Base-by-base conservation (phyloP, 2,329 filamentous ascomycete genomes). In the Dothistroma pini region DNA sequence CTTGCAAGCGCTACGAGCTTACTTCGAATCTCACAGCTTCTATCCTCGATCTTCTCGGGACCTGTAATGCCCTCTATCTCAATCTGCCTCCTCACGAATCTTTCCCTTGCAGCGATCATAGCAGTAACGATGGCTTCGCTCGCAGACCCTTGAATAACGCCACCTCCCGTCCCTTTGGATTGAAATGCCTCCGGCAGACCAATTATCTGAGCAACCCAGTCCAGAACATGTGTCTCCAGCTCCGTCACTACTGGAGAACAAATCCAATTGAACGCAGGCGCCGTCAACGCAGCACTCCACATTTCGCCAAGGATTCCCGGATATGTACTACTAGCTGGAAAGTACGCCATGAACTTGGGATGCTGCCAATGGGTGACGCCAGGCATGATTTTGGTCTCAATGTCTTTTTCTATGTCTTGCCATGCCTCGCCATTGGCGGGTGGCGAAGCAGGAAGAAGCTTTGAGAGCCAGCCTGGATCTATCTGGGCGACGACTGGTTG, bases 211-310 rank as follows among this genome's bases (percentile, higher is more conserved):
- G 89, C 91, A 3, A 97, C 79, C 93, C 93, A 97, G 76, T 97
- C 93, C 74, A 97, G 83, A 49, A 96, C 89, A 25, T 97, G 83
- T 0, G 93, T 96, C 80, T 97, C 93, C 53, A 97, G 83, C 78
- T 97, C 93, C 0, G 93, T 97, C 19, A 95, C 88, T 7, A 90
- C 92, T 0, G 93, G 93, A 6, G 88, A 92, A 77, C 93, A 97
- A 66, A 97, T 87, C 93, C 93, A 97, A 77, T 97, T 97, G 82
- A 97, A 97, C 44, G 91, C 91, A 0, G 93, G 91, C 16, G 90
- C 90, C 12, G 87, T 95, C 77, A 97, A 93, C 7, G 91, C 89
- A 5, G 90, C 88, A 49, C 87, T 91, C 80, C 96, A 97, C 80
- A 97, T 87, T 77, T 97, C 93, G 21, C 91, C 93, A 11, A 97